phyloP scores from a whole-genome alignment of 2,329 filamentous ascomycete species.

The Hypoxylon sp. region DNA sequence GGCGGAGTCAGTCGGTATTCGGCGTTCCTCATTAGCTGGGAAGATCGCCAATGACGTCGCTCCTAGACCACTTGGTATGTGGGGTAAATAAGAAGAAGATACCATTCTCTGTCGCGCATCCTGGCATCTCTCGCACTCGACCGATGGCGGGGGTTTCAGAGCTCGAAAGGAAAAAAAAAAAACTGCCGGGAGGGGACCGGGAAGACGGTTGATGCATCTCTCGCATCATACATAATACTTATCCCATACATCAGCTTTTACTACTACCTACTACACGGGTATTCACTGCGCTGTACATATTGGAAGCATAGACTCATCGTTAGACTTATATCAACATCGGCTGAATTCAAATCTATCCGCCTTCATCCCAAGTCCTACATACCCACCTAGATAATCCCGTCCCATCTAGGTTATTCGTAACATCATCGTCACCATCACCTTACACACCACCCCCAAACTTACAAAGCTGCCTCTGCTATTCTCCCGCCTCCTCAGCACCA shows the following conservation, averaged over 20 bases:
- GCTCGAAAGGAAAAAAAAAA: conserved; percentile 9
- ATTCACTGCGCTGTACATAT: conserved; percentile 36
- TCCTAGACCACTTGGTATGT: conserved; percentile 30
- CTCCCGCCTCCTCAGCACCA: not conserved
- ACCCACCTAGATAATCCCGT: no score
- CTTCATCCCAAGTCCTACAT: not conserved
- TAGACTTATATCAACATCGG: conserved; percentile 14
- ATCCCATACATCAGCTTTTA: conserved; percentile 4
- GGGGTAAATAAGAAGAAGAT: conserved; percentile 36
- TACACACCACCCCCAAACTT: not conserved
- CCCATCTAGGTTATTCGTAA: not conserved
- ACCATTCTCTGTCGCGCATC: conserved; percentile 1
- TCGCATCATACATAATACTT: conserved; percentile 30
- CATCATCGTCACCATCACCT: not conserved
- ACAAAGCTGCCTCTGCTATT: not conserved
- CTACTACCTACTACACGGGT: not conserved
- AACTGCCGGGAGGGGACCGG: conserved; percentile 39
- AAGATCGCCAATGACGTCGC: conserved; percentile 38
- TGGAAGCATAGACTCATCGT: conserved; percentile 25
- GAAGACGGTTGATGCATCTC: conserved; percentile 33
- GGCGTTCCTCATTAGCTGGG: conserved; percentile 31
- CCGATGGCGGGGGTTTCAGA: conserved; percentile 30
- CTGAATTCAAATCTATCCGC: not conserved
- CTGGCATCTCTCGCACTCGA: no score
- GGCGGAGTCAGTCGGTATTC: conserved; percentile 45